These are phyloP conservation scores for Alternaria sp. DNA, from an alignment of 2,329 filamentous ascomycete genomes.

Conservation along the genomic window DNA sequence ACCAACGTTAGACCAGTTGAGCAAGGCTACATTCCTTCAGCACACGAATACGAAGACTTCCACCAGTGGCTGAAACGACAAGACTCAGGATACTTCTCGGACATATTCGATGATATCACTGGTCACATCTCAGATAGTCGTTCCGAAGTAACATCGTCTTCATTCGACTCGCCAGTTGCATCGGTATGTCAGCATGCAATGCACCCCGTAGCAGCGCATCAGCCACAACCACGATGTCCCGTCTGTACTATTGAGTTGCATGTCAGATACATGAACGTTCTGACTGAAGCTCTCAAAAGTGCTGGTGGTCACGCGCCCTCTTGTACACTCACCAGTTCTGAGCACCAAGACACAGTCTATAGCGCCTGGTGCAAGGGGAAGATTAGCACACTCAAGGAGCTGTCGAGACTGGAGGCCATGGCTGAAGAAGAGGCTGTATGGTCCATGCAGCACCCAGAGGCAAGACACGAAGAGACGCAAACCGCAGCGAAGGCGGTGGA, in stretches of 20 bases:
- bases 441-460: conserved; percentile 22
- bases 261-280: conserved; percentile 33
- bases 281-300: conserved; percentile 31
- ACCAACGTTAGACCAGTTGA: conserved; percentile 28
- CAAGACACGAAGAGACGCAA: conserved; percentile 20
- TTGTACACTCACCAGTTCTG: conserved; percentile 28
- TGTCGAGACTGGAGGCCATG: conserved; percentile 31
- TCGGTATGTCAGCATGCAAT: conserved; percentile 33
- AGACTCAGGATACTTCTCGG: conserved; percentile 44
- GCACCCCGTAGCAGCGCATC: conserved; percentile 27
- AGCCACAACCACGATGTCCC: conserved; percentile 33
- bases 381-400: conserved; percentile 28
- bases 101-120: conserved; percentile 36
- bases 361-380: conserved; percentile 38
- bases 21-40: conserved; percentile 34
- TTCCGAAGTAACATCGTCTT: neutral
- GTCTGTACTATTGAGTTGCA: conserved; percentile 39
- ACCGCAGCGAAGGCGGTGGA: conserved; percentile 37
- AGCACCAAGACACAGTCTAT: conserved; percentile 33
- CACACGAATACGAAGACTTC: conserved; percentile 40
- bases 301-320: conserved; percentile 33
- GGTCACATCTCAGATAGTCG: conserved; percentile 23
- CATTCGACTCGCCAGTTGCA: conserved; percentile 22
- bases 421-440: conserved; percentile 31
- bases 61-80: conserved; percentile 40